Percentiles rank a stretch among this genome's conserved stretches.
Conservation (phyloP, 225 moss, liverwort and hornwort species). For the Pseudoscleropodium purum region DNA sequence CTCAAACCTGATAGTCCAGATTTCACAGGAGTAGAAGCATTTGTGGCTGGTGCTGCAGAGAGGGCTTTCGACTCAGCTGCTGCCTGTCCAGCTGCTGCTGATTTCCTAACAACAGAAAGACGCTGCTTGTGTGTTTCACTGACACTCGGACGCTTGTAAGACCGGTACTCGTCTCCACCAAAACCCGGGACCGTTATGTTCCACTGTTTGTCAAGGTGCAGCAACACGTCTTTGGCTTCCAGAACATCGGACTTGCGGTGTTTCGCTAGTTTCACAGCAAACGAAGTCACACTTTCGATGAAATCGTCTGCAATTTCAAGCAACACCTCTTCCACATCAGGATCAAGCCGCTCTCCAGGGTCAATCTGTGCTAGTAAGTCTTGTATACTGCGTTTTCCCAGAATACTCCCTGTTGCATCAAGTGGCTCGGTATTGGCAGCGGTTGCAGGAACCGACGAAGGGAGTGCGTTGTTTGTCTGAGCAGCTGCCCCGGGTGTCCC, state of each 20-base stretch:
- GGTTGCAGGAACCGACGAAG: slow-evolving; percentile 7
- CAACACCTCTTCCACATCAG: slow-evolving; percentile 87
- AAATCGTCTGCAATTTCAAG: slow-evolving; percentile 92
- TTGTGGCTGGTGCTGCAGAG: slow-evolving; percentile 1
- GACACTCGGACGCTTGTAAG: slow-evolving; percentile 65
- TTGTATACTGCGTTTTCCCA: slow-evolving; percentile 91
- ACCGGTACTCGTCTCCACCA: slow-evolving; percentile 78
- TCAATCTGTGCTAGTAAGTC: slow-evolving; percentile 92
- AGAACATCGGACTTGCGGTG: slow-evolving; percentile 75
- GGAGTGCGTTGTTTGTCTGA: slow-evolving; percentile 17
- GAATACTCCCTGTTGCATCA: slow-evolving; percentile 63
- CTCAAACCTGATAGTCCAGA: slow-evolving; percentile 10
- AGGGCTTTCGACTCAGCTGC: slow-evolving; percentile 17
- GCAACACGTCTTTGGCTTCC: slow-evolving; percentile 88
- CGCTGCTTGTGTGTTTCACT: slow-evolving; percentile 94
- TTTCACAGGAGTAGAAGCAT: slow-evolving; percentile 31
- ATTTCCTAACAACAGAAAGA: slow-evolving; percentile 78
- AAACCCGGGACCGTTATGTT: slow-evolving; percentile 94
- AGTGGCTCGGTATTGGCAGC: slow-evolving; percentile 38
- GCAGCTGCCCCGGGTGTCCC: slow-evolving; percentile 53
- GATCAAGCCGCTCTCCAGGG: slow-evolving; percentile 76
- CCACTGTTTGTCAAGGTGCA: slow-evolving; percentile 79
- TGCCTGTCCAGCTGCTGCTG: slow-evolving; percentile 63
- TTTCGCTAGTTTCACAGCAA: slow-evolving; percentile 74
- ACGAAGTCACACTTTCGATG: slow-evolving; percentile 85